Conservation (phyloP, 2,329 filamentous ascomycete genomes). For the Paecilomyces sp. region DNA sequence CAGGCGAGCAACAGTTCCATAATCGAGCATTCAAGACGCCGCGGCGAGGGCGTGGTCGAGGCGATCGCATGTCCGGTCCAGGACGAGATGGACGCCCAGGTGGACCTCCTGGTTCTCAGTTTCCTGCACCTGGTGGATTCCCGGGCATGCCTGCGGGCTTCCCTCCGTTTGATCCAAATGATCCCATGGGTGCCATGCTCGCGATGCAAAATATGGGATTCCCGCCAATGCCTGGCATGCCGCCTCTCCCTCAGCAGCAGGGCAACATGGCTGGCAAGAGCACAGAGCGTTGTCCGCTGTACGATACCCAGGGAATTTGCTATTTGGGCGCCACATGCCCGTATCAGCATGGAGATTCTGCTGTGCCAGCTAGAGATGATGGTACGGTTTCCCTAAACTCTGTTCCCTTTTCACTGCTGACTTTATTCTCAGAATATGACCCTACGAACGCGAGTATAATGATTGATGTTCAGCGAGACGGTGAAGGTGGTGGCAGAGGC, state of each 20-base stretch:
- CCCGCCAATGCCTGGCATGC: conserved; percentile 41
- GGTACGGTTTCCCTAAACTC: conserved; percentile 15
- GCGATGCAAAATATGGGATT: conserved; percentile 48
- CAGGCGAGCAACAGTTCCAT: conserved; percentile 35
- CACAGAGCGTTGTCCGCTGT: conserved; percentile 47
- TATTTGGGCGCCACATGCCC: conserved; percentile 50
- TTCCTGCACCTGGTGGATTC: conserved; percentile 24
- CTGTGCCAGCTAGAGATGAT: conserved; percentile 29
- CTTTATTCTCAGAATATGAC: conserved; percentile 42
- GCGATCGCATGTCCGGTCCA: conserved; percentile 26
- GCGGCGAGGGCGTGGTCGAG: conserved; percentile 36
- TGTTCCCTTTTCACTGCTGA: conserved; percentile 1
- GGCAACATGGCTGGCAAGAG: conserved; percentile 24
- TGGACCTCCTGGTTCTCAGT: conserved; percentile 17
- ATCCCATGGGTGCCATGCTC: conserved; percentile 49
- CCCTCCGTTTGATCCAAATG: conserved; percentile 46
- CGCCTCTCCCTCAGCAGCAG: conserved; percentile 30
- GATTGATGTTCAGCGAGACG: conserved; percentile 20
- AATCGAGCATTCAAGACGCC: conserved; percentile 43
- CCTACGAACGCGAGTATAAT: conserved; percentile 44
- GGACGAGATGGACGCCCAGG: conserved; percentile 19
- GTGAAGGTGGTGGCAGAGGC: conserved; percentile 16
- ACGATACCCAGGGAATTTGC: conserved; percentile 54
- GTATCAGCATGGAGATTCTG: conserved; percentile 47
- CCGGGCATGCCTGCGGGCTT: conserved; percentile 38